Base-by-base conservation (phyloP, 768 basidiomycete genomes). In the Serendipita sp. region DNA sequence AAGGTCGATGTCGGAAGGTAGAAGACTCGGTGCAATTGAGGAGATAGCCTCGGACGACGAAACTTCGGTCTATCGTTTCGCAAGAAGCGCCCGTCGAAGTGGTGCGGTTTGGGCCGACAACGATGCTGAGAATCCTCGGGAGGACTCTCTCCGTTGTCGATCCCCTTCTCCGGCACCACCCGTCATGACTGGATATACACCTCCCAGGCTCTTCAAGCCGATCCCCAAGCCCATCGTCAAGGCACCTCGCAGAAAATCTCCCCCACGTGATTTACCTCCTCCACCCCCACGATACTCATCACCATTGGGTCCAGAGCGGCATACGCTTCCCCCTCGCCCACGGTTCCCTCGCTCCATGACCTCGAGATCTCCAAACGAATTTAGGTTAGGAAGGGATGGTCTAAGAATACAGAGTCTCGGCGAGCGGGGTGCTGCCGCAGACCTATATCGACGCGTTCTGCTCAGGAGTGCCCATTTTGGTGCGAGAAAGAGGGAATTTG, bases 91-190 rank as follows among this genome's bases (percentile, higher is more conserved):
- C 16, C 56, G 56, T n/a, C 56, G 28, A 34, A n/a, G 24, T 37
- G 37, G 56, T 30, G 56, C 28, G 10, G 56, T 38, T 35, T n/a
- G 28, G 28, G n/a, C 16, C 16, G 28, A 60, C 56, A 37, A 37
- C 56, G 56, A 34, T 16, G 56, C 56, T 60, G 56, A 24, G 35
- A 60, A 60, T 60, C 56, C 56, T 60, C 56, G 56, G 56, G 56
- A 60, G 35, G 56, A 3, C 18, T 38, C 28, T 24, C 56, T 60
- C 56, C 56, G 56, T 37, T 60, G 56, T 60, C 56, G 56, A 60
- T 60, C 56, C 34, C 28, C 56, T 28, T 34, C 30, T 8, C 56
- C 56, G 16, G 37, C 28, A 38, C 56, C 56, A 32, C n/a, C 48
- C 30, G 18, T 51, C 18, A 32, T 18, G n/a, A 32, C 48, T 51